Evolutionary conservation across 202 grass and related monocot genomes (phyloP).

Genomic region (Eragrostis tef): DNA sequence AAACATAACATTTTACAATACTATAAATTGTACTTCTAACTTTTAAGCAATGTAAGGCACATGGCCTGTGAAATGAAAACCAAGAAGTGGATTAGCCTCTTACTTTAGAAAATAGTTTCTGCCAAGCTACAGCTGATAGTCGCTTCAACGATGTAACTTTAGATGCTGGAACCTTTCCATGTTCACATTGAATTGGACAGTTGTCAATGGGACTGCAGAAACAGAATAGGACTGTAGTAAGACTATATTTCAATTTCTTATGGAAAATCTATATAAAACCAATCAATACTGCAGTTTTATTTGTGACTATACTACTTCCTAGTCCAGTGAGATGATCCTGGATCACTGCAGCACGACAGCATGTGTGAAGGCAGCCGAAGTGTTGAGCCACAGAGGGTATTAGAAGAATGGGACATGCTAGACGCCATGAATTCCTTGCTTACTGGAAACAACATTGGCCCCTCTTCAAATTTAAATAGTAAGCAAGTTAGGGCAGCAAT

Average conservation of each 20-base stretch:
- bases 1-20: constrained; percentile 31
- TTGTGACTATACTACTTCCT: neutral
- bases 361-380: neutral
- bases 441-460: neutral
- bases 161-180: constrained; percentile 83
- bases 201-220: constrained; percentile 82
- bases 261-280: constrained; percentile 29
- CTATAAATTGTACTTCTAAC: neutral
- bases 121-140: constrained; percentile 80
- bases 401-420: neutral
- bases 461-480: neutral
- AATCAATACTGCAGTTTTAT: constrained; percentile 8
- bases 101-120: constrained; percentile 78
- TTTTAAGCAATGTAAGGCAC: constrained; percentile 11
- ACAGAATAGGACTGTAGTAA: constrained; percentile 39
- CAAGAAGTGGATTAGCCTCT: constrained; percentile 22
- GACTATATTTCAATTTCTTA: constrained; percentile 30
- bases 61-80: constrained; percentile 44
- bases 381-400: neutral
- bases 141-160: constrained; percentile 86
- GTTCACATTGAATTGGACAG: constrained; percentile 74
- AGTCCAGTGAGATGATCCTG: neutral
- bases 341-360: neutral
- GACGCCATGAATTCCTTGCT: neutral
- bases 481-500: too few relatives aligned